Evolutionary conservation across 768 basidiomycete species (phyloP).

Genomic region (Calvatia gigantea): DNA sequence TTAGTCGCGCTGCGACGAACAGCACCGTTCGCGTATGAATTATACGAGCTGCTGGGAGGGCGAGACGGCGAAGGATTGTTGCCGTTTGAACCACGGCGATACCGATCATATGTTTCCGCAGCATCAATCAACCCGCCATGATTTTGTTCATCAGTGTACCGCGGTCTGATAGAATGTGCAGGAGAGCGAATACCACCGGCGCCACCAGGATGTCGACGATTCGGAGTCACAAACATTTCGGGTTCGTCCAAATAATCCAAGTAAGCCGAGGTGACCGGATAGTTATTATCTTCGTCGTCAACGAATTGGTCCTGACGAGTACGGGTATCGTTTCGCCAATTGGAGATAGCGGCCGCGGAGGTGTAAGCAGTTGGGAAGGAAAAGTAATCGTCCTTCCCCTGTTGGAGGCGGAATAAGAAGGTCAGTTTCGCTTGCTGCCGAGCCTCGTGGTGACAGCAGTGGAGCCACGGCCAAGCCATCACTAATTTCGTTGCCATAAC

Average conservation of each 20-base stretch:
- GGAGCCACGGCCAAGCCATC: neutral
- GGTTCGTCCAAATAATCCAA: constrained; percentile 13
- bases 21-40: neutral
- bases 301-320: neutral
- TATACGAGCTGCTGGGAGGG: neutral
- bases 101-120: constrained; percentile 9
- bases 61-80: neutral
- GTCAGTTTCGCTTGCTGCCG: constrained; percentile 14
- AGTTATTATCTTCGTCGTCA: neutral
- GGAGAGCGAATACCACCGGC: constrained; percentile 26
- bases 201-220: constrained; percentile 46
- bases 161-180: constrained; percentile 5
- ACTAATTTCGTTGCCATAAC: constrained; percentile 7
- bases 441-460: constrained; percentile 17
- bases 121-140: neutral
- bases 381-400: constrained; percentile 17
- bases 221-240: constrained; percentile 26
- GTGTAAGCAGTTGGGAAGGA: constrained; percentile 18
- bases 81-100: neutral
- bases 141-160: constrained; percentile 7
- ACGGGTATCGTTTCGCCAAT: constrained; percentile 13
- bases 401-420: constrained; percentile 20
- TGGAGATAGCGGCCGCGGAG: constrained; percentile 16
- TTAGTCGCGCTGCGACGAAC: constrained; percentile 16
- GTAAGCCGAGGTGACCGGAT: neutral